These are phyloP conservation scores for Adiantum capillusveneris DNA, from an alignment of 75 land plant genomes.

Conservation along the genomic window DNA sequence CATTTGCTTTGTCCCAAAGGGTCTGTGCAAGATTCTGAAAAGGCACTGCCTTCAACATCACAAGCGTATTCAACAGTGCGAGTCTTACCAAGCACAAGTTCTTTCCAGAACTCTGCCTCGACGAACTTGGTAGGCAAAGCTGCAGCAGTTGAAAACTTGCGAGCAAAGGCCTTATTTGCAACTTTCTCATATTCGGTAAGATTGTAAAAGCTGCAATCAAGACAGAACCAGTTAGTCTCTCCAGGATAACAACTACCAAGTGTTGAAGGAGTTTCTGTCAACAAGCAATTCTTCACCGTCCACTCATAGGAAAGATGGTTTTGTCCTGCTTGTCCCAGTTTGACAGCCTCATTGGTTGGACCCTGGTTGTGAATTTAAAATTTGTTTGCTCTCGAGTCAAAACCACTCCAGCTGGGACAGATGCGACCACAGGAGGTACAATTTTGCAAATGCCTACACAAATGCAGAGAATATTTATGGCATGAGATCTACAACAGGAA, in stretches of 20 bases:
- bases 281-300: constrained; percentile 47
- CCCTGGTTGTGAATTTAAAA: constrained; percentile 77
- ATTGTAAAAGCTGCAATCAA: constrained; percentile 51
- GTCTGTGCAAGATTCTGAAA: constrained; percentile 60
- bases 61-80: constrained; percentile 86
- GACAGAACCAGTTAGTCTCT: background rate
- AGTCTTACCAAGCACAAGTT: constrained; percentile 64
- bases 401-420: constrained; percentile 81
- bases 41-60: constrained; percentile 96
- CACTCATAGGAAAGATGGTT: constrained; percentile 80
- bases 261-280: background rate
- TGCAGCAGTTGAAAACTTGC: constrained; percentile 68
- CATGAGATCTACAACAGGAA: too few relatives aligned
- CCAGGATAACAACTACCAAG: background rate
- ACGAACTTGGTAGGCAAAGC: constrained; percentile 58
- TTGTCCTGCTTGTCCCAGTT: constrained; percentile 73
- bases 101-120: constrained; percentile 88
- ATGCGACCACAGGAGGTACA: constrained; percentile 59
- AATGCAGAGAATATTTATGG: background rate
- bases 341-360: constrained; percentile 79
- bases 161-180: constrained; percentile 79
- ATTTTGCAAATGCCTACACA: constrained; percentile 84
- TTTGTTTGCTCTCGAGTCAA: constrained; percentile 68
- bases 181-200: constrained; percentile 83
- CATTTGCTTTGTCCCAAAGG: constrained; percentile 78